Evolutionary conservation across 257 asterid genomes (phyloP), one percentile per base, ranked within the genome.

Genomic region (Fraxinus cuspidata): DNA sequence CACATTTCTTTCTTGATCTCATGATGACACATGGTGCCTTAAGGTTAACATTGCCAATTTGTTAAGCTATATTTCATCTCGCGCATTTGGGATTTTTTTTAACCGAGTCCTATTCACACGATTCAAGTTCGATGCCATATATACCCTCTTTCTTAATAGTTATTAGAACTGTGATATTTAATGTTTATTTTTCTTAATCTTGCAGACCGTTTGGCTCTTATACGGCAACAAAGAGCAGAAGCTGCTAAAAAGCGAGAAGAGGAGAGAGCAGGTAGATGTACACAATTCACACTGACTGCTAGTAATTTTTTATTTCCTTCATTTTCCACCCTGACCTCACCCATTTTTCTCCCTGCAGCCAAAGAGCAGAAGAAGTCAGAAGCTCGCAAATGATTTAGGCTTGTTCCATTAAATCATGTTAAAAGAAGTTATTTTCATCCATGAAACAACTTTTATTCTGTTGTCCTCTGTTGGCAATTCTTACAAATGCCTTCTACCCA

Each of bases 161-260:
- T 60, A 2, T 10, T 4, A n/a, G 25, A 21, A 42, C 16, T 11
- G 51, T 23, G 16, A 25, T 25, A 11, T 60, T 25, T 63, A 27
- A 63, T 27, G 69, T 11, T 25, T 25, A 9, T 35, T 77, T 65
- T 71, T 38, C 18, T 23, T 27, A 38, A 65, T 83, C 49, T 64
- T 75, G 83, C 90, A 92, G 98, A 92, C 56, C 97, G 98, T 27
- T 85, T 94, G 86, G 97, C 96, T 58, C 92, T 93, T 73, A 88
- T 93, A 71, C 84, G 98, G 25, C 92, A 93, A 81, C 90, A 91
- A 85, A 90, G 98, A 84, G 97, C 93, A 58, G 97, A 93, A 31
- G 97, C 97, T 81, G 97, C 98, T 18, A 91, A 91, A 86, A 93
- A 93, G 80, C 92, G 96, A 0, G 98, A 93, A 66, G 98, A 93